Evolutionary conservation across 345 rosid genomes (phyloP), one percentile per base, ranked within the genome.

Genomic region (Populus tremula): DNA sequence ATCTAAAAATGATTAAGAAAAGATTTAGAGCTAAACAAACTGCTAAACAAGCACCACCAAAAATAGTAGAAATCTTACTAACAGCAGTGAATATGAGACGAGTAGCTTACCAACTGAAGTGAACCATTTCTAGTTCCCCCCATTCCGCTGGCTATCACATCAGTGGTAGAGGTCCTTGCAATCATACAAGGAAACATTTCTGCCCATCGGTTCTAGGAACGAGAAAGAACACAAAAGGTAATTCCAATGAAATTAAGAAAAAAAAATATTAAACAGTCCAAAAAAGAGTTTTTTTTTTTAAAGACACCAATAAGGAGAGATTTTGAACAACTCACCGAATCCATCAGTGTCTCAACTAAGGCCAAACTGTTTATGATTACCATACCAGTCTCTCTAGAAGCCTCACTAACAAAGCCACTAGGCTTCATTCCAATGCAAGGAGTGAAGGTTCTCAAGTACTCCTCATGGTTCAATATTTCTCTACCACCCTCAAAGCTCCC

Each of bases 141-240:
- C 93, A 91, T 85, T 3, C 99, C 99, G 74, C 77, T 79, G 47
- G 93, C 90, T 72, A 96, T 89, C 25, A 94, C 91, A 82, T 92
- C 97, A 2, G 88, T 82, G 1, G 97, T 92, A 1, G 98, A 82
- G 20, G 93, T 81, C 74, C 96, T 91, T 21, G 97, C 94, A 67
- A 96, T 86, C 90, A 94, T 72, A 71, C 91, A 86, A 2, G 97
- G 99, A 86, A 96, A 96, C 98, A 96, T 92, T 80, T 96, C 99
- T 23, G 97, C 93, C 98, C 97, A 96, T 43, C 97, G 97, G 74
- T 86, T 91, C 99, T 93, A 75, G 2, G 0, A 78, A 72, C 59
- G 49, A 69, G 7, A 39, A 81, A 69, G 18, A 80, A 71, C 64
- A 2, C 18, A 49, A 47, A 76, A 18, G 8, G 63, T 63, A 29